Evolutionary conservation across 331 rosid genomes (phyloP).

Genomic region (Stylosanthes scabra): DNA sequence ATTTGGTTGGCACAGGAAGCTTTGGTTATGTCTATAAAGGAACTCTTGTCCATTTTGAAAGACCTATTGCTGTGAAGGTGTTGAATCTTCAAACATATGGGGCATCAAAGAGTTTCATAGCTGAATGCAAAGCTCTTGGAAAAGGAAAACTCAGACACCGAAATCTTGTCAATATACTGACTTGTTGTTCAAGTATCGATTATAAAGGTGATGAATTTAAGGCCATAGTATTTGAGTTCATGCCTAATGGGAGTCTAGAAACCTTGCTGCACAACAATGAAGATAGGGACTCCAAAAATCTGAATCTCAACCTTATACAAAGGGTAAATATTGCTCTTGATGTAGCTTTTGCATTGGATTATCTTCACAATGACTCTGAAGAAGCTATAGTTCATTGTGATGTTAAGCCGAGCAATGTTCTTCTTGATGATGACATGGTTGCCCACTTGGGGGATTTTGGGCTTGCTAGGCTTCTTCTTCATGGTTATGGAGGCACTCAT

Average conservation of each 20-base stretch:
- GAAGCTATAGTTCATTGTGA: conserved; percentile 12
- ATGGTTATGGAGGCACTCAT: neutral
- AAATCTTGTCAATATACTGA: conserved; percentile 24
- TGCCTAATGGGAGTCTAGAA: conserved; percentile 35
- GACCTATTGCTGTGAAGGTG: conserved; percentile 26
- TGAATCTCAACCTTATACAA: neutral
- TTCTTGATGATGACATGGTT: conserved; percentile 29
- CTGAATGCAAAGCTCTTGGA: neutral
- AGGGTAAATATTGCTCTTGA: conserved; percentile 30
- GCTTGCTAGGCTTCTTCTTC: conserved; percentile 28
- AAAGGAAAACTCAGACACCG: neutral
- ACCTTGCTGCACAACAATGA: neutral
- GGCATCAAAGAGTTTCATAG: neutral
- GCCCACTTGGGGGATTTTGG: conserved; percentile 35
- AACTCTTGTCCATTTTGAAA: conserved; percentile 6
- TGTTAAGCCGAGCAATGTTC: conserved; percentile 30
- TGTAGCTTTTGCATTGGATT: conserved; percentile 30
- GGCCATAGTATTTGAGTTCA: conserved; percentile 19
- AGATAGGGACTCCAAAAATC: neutral
- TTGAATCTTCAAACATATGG: conserved; percentile 36
- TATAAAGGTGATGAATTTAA: conserved; percentile 19
- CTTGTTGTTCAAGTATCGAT: conserved; percentile 21
- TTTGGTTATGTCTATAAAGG: conserved; percentile 43
- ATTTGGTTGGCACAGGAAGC: conserved; percentile 33
- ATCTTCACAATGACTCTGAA: conserved; percentile 23